Conservation (phyloP, 163 green algal species). For the Coccomyxa subellipsoidea region DNA sequence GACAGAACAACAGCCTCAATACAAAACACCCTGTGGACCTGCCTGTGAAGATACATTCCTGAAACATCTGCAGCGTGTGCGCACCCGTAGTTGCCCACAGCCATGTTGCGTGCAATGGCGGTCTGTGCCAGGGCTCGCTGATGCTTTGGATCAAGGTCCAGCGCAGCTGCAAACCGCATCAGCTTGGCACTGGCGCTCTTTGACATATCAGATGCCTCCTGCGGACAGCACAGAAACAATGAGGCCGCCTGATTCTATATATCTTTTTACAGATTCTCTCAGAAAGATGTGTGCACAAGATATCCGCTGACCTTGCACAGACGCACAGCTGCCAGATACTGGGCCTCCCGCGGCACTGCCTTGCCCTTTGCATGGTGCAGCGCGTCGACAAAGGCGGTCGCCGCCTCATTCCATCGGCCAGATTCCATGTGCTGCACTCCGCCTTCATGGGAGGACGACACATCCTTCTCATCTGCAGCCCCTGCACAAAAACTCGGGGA, state of each 20-base stretch:
- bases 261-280: too few species aligned
- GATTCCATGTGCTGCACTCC: slow-evolving; percentile 28
- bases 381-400: slow-evolving; percentile 8
- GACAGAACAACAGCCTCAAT: background rate
- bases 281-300: too few species aligned
- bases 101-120: slow-evolving; percentile 30
- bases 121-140: slow-evolving; percentile 22
- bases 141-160: slow-evolving; percentile 26
- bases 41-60: background rate
- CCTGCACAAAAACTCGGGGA: background rate
- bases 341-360: background rate
- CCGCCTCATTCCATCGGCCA: slow-evolving; percentile 24
- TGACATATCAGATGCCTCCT: background rate
- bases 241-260: too few species aligned
- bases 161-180: slow-evolving; percentile 27
- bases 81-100: slow-evolving; percentile 33
- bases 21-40: background rate
- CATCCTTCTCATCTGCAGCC: background rate
- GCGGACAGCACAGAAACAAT: too few species aligned
- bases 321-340: slow-evolving; percentile 33
- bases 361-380: slow-evolving; percentile 6
- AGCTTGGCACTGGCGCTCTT: slow-evolving; percentile 3
- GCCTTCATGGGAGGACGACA: background rate
- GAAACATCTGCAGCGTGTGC: background rate
- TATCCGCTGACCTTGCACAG: slow-evolving; percentile 21